Evolutionary conservation across 129 eudicot genomes (phyloP).

Genomic region (Solidago caesia): DNA sequence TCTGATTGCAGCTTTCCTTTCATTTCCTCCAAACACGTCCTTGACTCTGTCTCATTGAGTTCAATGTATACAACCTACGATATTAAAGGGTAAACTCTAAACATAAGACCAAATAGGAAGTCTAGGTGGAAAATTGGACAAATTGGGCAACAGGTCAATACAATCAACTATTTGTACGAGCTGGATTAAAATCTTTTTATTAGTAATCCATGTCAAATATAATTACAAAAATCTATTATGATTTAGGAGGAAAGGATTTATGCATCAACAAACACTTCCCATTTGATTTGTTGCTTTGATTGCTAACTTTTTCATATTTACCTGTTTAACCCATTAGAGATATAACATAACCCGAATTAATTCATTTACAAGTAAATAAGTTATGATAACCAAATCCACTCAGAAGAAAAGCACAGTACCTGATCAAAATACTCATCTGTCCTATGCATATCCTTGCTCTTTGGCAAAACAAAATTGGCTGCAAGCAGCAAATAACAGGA

Average conservation of each 20-base stretch:
- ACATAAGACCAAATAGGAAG: neutral
- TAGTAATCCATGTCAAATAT: neutral
- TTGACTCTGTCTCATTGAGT: constrained; percentile 46
- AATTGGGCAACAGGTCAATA: neutral
- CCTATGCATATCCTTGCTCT: constrained; percentile 59
- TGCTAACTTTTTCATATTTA: neutral
- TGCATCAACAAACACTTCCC: neutral
- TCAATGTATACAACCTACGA: constrained; percentile 54
- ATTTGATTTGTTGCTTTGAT: neutral
- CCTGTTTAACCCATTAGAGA: neutral
- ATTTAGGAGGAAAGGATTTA: neutral
- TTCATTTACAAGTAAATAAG: neutral
- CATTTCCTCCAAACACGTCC: constrained; percentile 56
- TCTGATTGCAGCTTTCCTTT: constrained; percentile 32
- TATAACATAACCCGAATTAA: neutral
- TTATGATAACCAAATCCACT: too few species aligned
- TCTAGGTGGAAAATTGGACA: neutral
- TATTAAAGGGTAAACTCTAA: neutral
- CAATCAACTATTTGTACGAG: too few species aligned
- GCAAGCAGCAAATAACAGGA: constrained; percentile 24
- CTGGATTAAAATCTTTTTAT: neutral
- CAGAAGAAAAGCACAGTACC: constrained; percentile 28
- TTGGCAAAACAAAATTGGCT: constrained; percentile 71
- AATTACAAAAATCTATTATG: neutral
- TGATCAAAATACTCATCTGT: constrained; percentile 71